A percentile compares a stretch with the other conserved stretches of the same genome.
Evolutionary conservation across 805 yeast genomes (phyloP).

Genomic region (Sugiyamaella floridensis): DNA sequence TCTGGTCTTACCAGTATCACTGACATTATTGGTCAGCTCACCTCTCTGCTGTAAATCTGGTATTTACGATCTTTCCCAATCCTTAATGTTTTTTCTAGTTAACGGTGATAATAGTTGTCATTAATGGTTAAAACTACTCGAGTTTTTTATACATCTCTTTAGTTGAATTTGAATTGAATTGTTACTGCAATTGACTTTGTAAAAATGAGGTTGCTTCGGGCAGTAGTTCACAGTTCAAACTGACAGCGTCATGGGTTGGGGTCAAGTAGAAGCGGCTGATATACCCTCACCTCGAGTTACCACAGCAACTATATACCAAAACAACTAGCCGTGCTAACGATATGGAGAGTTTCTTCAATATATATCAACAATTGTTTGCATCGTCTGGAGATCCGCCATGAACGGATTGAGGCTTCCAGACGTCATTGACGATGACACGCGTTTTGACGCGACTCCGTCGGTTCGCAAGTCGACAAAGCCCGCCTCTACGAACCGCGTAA

Average conservation of each 20-base stretch:
- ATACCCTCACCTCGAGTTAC: not conserved
- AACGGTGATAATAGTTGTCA: conserved; percentile 9
- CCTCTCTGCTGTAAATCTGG: not conserved
- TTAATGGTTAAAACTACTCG: no score
- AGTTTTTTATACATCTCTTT: no score
- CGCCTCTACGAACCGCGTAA: not conserved
- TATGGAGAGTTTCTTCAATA: not conserved
- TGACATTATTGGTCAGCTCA: conserved; percentile 5
- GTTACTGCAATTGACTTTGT: no score
- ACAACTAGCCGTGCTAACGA: not conserved
- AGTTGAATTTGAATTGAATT: no score
- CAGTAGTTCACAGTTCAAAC: no score
- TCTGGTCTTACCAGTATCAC: not conserved
- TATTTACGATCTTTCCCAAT: not conserved
- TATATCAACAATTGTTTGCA: not conserved
- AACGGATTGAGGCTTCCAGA: not conserved
- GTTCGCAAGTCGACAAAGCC: not conserved
- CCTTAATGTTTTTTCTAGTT: not conserved
- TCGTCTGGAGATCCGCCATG: conserved; percentile 1
- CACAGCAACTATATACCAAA: not conserved
- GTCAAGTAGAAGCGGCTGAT: no score
- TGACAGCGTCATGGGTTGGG: no score
- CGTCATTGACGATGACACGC: not conserved
- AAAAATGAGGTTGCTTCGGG: no score
- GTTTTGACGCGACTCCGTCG: not conserved